phyloP scores from a whole-genome alignment of 148 eudicot species.

The Fagopyrum esculentum region DNA sequence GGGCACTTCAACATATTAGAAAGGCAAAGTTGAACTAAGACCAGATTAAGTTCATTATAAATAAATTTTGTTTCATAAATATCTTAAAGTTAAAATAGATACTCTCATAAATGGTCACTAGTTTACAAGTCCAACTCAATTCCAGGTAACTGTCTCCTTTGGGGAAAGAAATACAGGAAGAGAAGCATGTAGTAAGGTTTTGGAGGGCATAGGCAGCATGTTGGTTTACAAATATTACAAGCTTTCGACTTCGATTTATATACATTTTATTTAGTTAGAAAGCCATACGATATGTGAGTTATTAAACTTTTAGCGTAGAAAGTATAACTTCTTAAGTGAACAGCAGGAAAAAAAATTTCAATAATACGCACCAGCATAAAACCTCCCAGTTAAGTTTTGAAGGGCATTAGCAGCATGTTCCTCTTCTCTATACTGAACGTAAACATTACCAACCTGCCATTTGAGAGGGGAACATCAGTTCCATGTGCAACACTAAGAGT shows the following conservation, averaged over 20 bases:
- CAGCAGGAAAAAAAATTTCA: not conserved
- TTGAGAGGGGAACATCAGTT: not conserved
- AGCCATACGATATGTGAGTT: not conserved
- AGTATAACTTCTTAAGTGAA: not conserved
- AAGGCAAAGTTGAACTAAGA: not conserved
- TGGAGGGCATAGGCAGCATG: too few species aligned
- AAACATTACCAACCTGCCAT: constrained; percentile 53
- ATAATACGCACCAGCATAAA: constrained; percentile 30
- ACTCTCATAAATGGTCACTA: not conserved
- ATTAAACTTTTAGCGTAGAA: not conserved
- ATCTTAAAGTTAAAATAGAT: not conserved
- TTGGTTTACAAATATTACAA: too few species aligned
- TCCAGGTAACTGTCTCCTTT: not conserved
- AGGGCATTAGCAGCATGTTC: constrained; percentile 66
- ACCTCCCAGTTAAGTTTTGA: constrained; percentile 44
- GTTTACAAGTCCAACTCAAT: not conserved
- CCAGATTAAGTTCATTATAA: not conserved
- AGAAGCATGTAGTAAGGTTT: not conserved
- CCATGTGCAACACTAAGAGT: not conserved
- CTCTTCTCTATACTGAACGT: constrained; percentile 69
- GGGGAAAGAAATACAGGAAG: not conserved
- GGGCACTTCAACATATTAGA: not conserved
- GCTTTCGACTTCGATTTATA: not conserved
- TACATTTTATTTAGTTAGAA: not conserved
- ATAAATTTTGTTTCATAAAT: not conserved